Conservation (phyloP, 805 yeast genomes). For the Hermanozyma aechmeae region DNA sequence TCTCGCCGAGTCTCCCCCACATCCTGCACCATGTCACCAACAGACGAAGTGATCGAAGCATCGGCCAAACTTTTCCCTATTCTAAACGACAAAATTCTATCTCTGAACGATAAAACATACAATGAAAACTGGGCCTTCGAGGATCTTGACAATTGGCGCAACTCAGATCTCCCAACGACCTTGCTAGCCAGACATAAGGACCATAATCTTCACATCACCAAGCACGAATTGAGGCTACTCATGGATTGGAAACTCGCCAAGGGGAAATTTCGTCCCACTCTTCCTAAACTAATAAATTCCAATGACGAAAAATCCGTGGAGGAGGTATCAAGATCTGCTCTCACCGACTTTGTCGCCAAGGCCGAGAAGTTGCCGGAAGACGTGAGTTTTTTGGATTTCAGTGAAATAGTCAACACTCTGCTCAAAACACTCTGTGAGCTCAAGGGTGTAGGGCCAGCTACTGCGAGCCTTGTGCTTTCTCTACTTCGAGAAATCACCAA, state of each 20-base stretch:
- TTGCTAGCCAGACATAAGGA: constrained; percentile 15
- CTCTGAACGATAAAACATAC: too few relatives aligned
- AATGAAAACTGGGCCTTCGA: constrained; percentile 16
- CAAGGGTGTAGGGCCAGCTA: constrained; percentile 44
- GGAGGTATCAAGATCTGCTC: constrained; percentile 19
- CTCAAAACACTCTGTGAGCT: constrained; percentile 24
- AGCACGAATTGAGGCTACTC: constrained; percentile 28
- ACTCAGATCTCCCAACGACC: constrained; percentile 16
- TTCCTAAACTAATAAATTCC: constrained; percentile 31
- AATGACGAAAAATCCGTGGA: constrained; percentile 23
- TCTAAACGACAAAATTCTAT: too few relatives aligned
- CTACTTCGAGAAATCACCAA: constrained; percentile 12
- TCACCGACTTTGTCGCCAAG: constrained; percentile 3
- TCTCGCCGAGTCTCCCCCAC: too few relatives aligned
- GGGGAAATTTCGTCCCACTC: constrained; percentile 33
- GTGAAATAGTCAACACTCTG: constrained; percentile 12
- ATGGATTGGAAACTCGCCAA: constrained; percentile 42
- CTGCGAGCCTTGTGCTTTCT: constrained; percentile 35
- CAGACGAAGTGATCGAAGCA: too few relatives aligned
- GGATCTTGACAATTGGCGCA: constrained; percentile 32
- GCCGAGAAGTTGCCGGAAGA: constrained; percentile 12
- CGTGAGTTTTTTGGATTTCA: too few relatives aligned
- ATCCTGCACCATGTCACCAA: too few relatives aligned
- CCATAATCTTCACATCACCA: constrained; percentile 17
- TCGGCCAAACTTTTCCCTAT: too few relatives aligned